Evolutionary conservation across 1,139 yeast genomes (phyloP), one percentile per base, ranked within the genome.

Genomic region (Candida sp.): DNA sequence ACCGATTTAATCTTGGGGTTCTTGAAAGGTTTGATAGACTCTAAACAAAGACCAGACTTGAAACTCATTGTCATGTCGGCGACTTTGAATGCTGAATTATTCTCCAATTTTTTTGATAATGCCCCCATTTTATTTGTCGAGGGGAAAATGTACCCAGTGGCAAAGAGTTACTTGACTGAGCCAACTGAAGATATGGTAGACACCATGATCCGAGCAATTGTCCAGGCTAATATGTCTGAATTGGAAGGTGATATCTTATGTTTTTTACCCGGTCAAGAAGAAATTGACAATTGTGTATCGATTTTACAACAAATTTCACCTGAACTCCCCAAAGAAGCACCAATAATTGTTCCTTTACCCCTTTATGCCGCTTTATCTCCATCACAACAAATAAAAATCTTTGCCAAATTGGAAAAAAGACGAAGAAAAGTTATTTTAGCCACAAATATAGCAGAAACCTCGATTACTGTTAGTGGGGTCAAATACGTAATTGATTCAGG

Each of bases 391-490:
- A 81, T 84, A 56, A 73, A 75, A 50, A 91, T 91, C 9, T 95
- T 93, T 54, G 74, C 76, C 27, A 78, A 79, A 22, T 64, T 87
- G 3, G 77, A 80, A 12, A 58, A 69, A 23, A 68, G 82, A 54
- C 79, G 81, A 55, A 76, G 99, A 50, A 93, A 93, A 59, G 83
- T 93, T 32, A 87, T 93, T 34, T 66, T 93, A 45, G 89, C 99
- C 6, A 93, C 99, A 1, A 93, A 93, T 60, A 89, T 93, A 54
- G 99, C 99, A 1, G 99, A 93, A 68, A 95, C 99, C 0, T 93
- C 99, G 38, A 84, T 93, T 47, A 93, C 99, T 2, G 95, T 93
- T 33, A 83, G 96, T 23, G 99, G 99, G 1, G 95, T 93, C n/a
- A 80, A 88, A 49, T 93, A 88, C 56, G 99, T 93, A 5, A 76